These are phyloP conservation scores for Eimeria maxima DNA, from an alignment of 169 alveolate genomes.

Conservation along the genomic window DNA sequence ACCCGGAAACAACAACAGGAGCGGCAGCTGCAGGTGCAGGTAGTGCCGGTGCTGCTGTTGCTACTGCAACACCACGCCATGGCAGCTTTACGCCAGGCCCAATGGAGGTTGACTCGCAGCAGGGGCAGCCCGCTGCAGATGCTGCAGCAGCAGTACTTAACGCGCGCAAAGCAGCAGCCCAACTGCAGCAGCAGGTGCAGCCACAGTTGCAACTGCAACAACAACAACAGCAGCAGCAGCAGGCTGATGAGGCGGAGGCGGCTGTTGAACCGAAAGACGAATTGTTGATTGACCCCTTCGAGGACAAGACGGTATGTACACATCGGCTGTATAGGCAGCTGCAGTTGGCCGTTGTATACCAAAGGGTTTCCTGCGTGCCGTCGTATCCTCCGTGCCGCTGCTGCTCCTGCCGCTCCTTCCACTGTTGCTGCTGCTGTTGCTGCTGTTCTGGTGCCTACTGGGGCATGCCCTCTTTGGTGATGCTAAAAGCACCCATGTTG, in stretches of 20 bases:
- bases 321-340: background rate
- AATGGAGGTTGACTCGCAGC: slow-evolving; percentile 30
- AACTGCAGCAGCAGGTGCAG: slow-evolving; percentile 20
- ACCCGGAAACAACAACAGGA: slow-evolving; percentile 6
- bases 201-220: no score
- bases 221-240: no score
- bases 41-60: no score
- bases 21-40: slow-evolving; percentile 28
- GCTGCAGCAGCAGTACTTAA: slow-evolving; percentile 26
- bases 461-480: background rate
- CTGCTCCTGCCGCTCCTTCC: background rate
- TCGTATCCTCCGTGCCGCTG: background rate
- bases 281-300: slow-evolving; percentile 32
- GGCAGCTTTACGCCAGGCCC: slow-evolving; percentile 27
- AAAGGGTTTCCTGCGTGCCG: no score
- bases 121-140: background rate
- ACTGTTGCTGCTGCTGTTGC: slow-evolving; percentile 35
- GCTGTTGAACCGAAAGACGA: slow-evolving; percentile 39
- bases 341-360: background rate
- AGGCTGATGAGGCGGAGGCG: background rate
- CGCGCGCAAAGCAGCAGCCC: slow-evolving; percentile 29
- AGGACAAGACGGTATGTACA: background rate
- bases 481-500: background rate
- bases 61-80: background rate
- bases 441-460: background rate